These are phyloP conservation scores for Candida maris DNA, from an alignment of 805 yeast genomes.

Conservation along the genomic window DNA sequence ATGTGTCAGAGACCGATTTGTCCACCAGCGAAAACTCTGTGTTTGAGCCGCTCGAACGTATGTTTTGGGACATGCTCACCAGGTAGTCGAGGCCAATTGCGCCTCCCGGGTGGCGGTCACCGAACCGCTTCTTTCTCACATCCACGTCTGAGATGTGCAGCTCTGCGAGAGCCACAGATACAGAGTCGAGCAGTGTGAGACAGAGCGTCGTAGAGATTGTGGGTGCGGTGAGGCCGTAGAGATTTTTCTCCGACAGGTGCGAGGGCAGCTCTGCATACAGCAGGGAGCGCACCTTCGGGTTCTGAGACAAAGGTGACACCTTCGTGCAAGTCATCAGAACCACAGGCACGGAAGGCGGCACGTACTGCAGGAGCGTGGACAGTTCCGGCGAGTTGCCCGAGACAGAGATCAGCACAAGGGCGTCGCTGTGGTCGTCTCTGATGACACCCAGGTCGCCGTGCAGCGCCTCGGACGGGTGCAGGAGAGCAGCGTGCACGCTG, in stretches of 20 bases:
- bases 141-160: constrained; percentile 53
- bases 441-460: constrained; percentile 87
- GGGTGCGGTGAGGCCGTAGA: constrained; percentile 85
- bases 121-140: constrained; percentile 54
- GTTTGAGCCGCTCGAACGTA: constrained; percentile 8
- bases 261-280: constrained; percentile 61
- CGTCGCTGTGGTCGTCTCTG: constrained; percentile 49
- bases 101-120: constrained; percentile 86
- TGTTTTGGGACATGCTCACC: constrained; percentile 6
- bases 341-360: constrained; percentile 50
- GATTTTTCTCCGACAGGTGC: constrained; percentile 51
- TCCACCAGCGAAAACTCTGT: constrained; percentile 13
- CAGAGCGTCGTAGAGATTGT: constrained; percentile 79
- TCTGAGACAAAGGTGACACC: constrained; percentile 50
- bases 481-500: constrained; percentile 58
- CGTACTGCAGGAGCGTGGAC: constrained; percentile 51
- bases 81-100: constrained; percentile 64
- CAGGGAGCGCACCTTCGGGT: constrained; percentile 47
- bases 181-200: constrained; percentile 73
- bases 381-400: constrained; percentile 85
- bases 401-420: constrained; percentile 64
- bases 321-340: constrained; percentile 62
- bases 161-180: constrained; percentile 70
- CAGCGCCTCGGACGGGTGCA: constrained; percentile 85
- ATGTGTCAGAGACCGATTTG: constrained; percentile 13